A percentile compares a stretch with the other conserved stretches of the same genome.
These are phyloP conservation scores for Ophiocordyceps camponoti-leonardi DNA, from an alignment of 2,329 filamentous ascomycete genomes.

Conservation along the genomic window DNA sequence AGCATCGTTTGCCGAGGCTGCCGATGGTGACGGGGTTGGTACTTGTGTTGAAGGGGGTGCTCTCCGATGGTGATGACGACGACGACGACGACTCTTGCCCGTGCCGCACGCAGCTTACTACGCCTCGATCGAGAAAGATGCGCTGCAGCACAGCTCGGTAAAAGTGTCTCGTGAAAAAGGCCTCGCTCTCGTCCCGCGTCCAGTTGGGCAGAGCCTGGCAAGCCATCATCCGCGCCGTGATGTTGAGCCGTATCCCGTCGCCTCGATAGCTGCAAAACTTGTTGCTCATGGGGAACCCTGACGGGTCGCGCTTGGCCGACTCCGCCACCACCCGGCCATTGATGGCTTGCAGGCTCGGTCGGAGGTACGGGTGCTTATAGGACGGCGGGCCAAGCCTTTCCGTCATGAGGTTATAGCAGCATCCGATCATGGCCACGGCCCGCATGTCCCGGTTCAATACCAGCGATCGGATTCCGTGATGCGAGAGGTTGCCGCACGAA, in stretches of 20 bases:
- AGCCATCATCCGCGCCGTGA: conserved; percentile 95
- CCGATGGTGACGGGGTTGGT: conserved; percentile 78
- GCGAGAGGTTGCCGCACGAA: conserved; percentile 93
- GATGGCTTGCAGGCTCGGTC: conserved; percentile 48
- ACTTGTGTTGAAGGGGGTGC: conserved; percentile 33
- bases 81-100: not conserved
- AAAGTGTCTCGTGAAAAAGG: conserved; percentile 85
- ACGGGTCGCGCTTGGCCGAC: conserved; percentile 59
- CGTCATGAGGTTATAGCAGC: conserved; percentile 93
- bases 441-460: conserved; percentile 68
- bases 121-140: conserved; percentile 73
- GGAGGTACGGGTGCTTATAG: conserved; percentile 65
- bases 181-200: conserved; percentile 62
- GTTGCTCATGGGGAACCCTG: conserved; percentile 87
- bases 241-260: conserved; percentile 68
- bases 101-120: conserved; percentile 46
- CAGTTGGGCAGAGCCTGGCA: conserved; percentile 92
- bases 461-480: conserved; percentile 79
- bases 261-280: conserved; percentile 40
- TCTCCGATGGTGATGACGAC: conserved; percentile 1
- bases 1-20: conserved; percentile 64
- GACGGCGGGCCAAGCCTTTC: conserved; percentile 76
- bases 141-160: conserved; percentile 81
- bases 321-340: conserved; percentile 54
- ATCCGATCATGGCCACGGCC: conserved; percentile 90